phyloP scores from a whole-genome alignment of 2,329 filamentous ascomycete species.

The Penicillium sp. region DNA sequence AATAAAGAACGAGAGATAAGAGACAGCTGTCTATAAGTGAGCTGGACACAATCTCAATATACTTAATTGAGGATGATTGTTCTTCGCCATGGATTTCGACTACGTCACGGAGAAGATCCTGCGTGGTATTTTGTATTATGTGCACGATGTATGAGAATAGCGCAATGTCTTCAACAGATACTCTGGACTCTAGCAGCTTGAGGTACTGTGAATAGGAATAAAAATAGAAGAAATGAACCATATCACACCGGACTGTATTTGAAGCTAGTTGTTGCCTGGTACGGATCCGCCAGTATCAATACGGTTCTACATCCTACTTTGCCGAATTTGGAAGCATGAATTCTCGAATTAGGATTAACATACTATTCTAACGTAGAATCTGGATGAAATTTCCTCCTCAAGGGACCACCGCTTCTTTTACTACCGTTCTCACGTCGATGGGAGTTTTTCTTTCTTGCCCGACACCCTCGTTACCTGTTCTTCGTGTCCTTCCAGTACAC shows the following conservation, averaged over 20 bases:
- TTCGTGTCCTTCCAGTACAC: not conserved
- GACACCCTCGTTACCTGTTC: not conserved
- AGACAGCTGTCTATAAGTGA: constrained; percentile 17
- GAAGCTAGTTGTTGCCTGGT: not conserved
- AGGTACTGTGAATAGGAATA: not conserved
- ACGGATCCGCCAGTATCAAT: not conserved
- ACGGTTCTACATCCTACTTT: not conserved
- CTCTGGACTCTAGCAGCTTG: not conserved
- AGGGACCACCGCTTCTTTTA: not conserved
- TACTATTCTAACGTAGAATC: not conserved
- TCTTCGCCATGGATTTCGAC: constrained; percentile 15
- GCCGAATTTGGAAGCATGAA: not conserved
- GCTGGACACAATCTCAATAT: constrained; percentile 23
- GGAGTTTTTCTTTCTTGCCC: not conserved
- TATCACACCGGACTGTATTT: not conserved
- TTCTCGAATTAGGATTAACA: not conserved
- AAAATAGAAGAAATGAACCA: not conserved
- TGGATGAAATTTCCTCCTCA: not conserved
- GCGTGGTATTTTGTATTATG: not conserved
- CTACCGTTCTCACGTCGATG: not conserved
- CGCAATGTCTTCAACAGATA: constrained; percentile 7
- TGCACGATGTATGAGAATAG: not conserved
- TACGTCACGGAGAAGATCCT: constrained; percentile 14
- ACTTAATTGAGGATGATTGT: constrained; percentile 22
- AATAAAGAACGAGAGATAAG: constrained; percentile 23